Conservation (phyloP, 441 rosid species). For the Gossypium trilobum region DNA sequence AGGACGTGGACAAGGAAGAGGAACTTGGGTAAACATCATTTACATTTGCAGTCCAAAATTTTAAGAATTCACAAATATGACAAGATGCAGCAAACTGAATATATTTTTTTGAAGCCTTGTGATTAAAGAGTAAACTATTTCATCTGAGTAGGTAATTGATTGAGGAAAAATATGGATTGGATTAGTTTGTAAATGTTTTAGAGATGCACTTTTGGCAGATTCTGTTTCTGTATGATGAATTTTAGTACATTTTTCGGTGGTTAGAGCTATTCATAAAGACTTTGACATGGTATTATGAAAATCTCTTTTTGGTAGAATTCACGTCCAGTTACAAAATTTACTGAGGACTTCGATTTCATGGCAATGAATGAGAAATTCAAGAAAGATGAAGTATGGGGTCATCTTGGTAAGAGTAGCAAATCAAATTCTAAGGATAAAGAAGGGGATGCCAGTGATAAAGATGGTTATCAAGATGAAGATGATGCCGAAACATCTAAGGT, state of each 20-base stretch:
- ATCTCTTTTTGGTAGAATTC: conserved; percentile 42
- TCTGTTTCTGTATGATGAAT: background rate
- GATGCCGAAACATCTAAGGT: conserved; percentile 38
- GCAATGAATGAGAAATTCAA: conserved; percentile 93
- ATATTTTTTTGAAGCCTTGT: background rate
- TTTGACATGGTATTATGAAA: background rate
- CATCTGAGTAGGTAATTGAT: background rate
- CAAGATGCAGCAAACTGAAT: background rate
- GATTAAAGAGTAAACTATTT: background rate
- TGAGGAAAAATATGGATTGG: background rate
- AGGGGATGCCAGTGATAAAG: conserved; percentile 45
- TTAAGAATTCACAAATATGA: background rate
- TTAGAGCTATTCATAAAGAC: background rate
- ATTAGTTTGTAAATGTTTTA: background rate
- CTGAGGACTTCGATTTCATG: conserved; percentile 78
- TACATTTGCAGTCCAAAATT: background rate
- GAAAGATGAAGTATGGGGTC: conserved; percentile 93
- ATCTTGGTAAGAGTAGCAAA: conserved; percentile 66
- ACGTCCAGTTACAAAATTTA: conserved; percentile 50
- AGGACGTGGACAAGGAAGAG: conserved; percentile 77
- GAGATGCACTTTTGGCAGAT: background rate
- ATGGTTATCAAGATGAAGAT: conserved; percentile 37
- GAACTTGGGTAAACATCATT: conserved; percentile 47
- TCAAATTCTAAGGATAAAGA: conserved; percentile 36
- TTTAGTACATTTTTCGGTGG: background rate